Percentiles rank a stretch among this genome's conserved stretches.
These are phyloP conservation scores for Xylaria flabelliformis DNA, from an alignment of 495 filamentous ascomycete species.

Conservation along the genomic window DNA sequence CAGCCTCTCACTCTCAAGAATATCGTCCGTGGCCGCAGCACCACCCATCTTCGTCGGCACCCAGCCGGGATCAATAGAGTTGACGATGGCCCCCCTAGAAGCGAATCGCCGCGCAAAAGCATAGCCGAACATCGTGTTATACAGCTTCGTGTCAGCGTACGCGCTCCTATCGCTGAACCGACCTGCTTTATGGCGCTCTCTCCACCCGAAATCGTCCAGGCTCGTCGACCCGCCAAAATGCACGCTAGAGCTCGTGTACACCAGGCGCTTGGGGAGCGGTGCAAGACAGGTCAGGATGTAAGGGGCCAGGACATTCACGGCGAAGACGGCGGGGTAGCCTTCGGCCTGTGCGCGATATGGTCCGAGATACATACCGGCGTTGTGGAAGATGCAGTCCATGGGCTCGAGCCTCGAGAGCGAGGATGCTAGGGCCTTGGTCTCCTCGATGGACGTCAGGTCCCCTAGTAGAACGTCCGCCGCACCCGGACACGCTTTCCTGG, in stretches of 20 bases:
- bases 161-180: slow-evolving; percentile 33
- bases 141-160: slow-evolving; percentile 61
- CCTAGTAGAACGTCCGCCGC: slow-evolving; percentile 57
- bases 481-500: slow-evolving; percentile 52
- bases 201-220: slow-evolving; percentile 47
- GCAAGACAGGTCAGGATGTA: slow-evolving; percentile 63
- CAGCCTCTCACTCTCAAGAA: slow-evolving; percentile 52
- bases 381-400: slow-evolving; percentile 66
- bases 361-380: slow-evolving; percentile 54
- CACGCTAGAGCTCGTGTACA: slow-evolving; percentile 59
- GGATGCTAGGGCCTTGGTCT: slow-evolving; percentile 59
- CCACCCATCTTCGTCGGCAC: slow-evolving; percentile 69
- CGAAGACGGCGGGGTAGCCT: slow-evolving; percentile 58
- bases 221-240: slow-evolving; percentile 56
- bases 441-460: slow-evolving; percentile 58
- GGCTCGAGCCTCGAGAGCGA: slow-evolving; percentile 55
- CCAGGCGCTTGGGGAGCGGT: slow-evolving; percentile 56
- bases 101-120: slow-evolving; percentile 58
- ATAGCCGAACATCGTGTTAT: slow-evolving; percentile 61
- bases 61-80: slow-evolving; percentile 67
- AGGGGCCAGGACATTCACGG: slow-evolving; percentile 64
- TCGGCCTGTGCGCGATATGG: slow-evolving; percentile 49
- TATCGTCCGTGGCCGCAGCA: slow-evolving; percentile 50
- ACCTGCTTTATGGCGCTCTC: slow-evolving; percentile 28
- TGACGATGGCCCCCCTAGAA: slow-evolving; percentile 51